Evolutionary conservation across 2,329 filamentous ascomycete species (phyloP), one percentile per base, ranked within the genome.

Genomic region (Penicillium verrucosum): DNA sequence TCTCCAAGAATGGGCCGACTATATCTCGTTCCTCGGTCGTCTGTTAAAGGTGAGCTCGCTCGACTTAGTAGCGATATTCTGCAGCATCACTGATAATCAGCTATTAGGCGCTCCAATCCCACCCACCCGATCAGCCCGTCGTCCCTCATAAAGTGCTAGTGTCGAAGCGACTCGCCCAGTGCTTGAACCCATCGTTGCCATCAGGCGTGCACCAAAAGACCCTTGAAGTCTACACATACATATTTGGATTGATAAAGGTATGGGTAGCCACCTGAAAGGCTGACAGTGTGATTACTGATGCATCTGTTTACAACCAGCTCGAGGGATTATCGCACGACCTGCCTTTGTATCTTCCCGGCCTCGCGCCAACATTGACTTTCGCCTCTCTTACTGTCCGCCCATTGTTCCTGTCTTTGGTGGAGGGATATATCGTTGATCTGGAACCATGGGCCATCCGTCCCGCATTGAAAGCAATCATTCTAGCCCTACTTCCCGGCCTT

Each of bases 1-100:
- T 30, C 81, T 97, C 65, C 92, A 97, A 76, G 94, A 99, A 85
- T 99, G 94, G 94, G 94, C 95, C 47, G 94, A 99, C 77, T 99
- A 99, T 72, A 99, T 99, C 69, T 96, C 93, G 18, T 99, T 97
- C 73, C 79, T 99, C 54, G 95, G 90, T 71, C 86, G 91, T 60
- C 81, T 99, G 47, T 81, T 96, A 60, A 97, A 97, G 85, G 90
- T 92, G 73, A 65, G 70, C 62, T 60, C 45, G 12, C 12, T 37
- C 11, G 5, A n/a, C 25, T 2, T 2, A 16, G 10, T 18, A 4
- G 32, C 18, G n/a, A 36, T 44, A n/a, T 11, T 16, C 10, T 14
- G 6, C 9, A 18, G 12, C 34, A 29, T 55, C 53, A 30, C 45
- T 58, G 14, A 55, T 54, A 57, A 61, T 37, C 1, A 25, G 16